Conservation (phyloP, 768 basidiomycete species). For the Tulasnella calospora region DNA sequence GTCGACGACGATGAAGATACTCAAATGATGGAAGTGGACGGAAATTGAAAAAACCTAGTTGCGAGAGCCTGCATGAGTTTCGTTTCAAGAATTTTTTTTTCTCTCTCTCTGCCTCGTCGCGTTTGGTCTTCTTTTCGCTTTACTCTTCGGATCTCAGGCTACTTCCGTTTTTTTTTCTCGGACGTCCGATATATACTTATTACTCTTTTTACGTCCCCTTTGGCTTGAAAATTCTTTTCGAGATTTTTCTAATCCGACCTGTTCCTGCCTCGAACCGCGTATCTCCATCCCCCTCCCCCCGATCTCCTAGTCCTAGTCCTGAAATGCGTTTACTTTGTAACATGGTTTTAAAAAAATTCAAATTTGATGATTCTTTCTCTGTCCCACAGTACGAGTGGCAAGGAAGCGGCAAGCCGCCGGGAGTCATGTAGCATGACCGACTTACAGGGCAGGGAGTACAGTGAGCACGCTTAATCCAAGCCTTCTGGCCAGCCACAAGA, state of each 20-base stretch:
- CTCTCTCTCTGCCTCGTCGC: no score
- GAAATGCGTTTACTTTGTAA: neutral
- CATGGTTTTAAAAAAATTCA: neutral
- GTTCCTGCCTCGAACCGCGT: neutral
- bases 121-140: neutral
- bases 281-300: neutral
- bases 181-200: neutral
- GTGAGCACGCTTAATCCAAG: neutral
- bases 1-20: conserved; percentile 21
- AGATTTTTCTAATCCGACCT: no score
- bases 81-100: neutral
- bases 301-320: neutral
- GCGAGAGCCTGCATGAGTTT: neutral
- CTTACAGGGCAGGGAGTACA: neutral
- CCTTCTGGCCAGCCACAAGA: neutral
- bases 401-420: neutral
- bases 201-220: neutral
- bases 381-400: neutral
- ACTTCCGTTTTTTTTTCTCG: neutral
- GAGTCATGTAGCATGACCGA: neutral
- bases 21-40: conserved; percentile 22
- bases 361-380: neutral
- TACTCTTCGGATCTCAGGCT: neutral
- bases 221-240: neutral
- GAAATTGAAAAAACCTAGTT: neutral